These are phyloP conservation scores for Sphenostylis stenocarpa DNA, from an alignment of 306 rosid species.

Conservation along the genomic window DNA sequence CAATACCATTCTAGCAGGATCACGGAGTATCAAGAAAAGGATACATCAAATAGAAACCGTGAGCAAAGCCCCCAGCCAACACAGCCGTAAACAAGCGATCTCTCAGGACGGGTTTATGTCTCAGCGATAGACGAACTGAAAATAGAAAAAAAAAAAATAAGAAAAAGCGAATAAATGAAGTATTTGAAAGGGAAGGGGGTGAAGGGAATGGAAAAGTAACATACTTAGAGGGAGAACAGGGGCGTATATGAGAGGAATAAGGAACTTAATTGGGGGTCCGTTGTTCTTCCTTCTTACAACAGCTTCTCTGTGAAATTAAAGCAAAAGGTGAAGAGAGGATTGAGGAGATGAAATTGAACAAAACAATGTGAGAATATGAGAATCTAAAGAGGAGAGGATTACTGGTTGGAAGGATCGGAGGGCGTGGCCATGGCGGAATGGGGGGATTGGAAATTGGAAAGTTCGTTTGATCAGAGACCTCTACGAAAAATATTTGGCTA, in stretches of 20 bases:
- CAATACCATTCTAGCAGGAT: background rate
- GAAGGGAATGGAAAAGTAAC: conserved; percentile 15
- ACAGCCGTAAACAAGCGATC: conserved; percentile 86
- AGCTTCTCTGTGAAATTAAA: conserved; percentile 48
- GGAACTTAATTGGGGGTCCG: conserved; percentile 73
- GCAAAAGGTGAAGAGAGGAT: background rate
- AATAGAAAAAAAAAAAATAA: background rate
- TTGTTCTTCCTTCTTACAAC: conserved; percentile 55
- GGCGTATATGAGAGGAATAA: conserved; percentile 86
- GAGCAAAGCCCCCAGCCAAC: conserved; percentile 80
- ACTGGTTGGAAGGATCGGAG: conserved; percentile 57
- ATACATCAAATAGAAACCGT: conserved; percentile 92
- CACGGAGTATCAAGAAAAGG: conserved; percentile 42
- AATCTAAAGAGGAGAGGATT: conserved; percentile 2
- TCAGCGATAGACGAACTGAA: conserved; percentile 77
- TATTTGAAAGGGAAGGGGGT: background rate
- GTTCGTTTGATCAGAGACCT: background rate
- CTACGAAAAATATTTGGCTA: background rate
- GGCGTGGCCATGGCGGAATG: conserved; percentile 57
- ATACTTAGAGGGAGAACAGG: conserved; percentile 91
- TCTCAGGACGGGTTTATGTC: conserved; percentile 82
- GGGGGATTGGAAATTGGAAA: conserved; percentile 7
- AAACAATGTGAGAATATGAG: background rate
- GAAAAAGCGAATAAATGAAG: background rate
- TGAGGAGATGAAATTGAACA: background rate